A percentile compares a stretch with the other conserved stretches of the same genome.
Evolutionary conservation across 1,284 basidiomycete genomes (phyloP).

Genomic region (Butyriboletus appendiculatus): DNA sequence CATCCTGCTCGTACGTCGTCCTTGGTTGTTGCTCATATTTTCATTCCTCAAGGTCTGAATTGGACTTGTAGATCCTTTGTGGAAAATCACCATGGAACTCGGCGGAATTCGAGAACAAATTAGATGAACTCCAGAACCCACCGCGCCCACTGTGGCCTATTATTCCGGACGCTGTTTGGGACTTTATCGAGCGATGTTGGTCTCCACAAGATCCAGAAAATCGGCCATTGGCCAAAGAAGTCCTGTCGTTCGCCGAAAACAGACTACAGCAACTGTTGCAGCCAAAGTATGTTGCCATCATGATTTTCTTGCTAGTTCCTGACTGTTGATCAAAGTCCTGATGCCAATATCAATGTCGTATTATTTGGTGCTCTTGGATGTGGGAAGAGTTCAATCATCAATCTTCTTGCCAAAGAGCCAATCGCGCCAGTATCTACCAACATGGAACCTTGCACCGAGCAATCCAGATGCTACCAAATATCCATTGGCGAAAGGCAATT

Average conservation of each 20-base stretch:
- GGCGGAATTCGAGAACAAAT: not conserved
- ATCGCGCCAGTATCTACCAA: constrained; percentile 5
- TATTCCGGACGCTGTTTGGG: constrained; percentile 3
- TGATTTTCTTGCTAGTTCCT: not conserved
- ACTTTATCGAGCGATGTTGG: constrained; percentile 11
- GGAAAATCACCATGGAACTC: not conserved
- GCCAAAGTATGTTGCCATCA: not conserved
- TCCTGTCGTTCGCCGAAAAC: not conserved
- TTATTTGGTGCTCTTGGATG: constrained; percentile 13
- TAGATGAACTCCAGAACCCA: not conserved
- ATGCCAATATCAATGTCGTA: constrained; percentile 5
- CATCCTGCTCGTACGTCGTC: constrained; percentile 6
- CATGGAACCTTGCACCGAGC: constrained; percentile 9
- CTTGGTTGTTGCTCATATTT: too few relatives aligned
- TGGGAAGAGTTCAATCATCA: constrained; percentile 20
- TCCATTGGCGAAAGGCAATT: constrained; percentile 1
- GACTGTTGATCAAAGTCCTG: not conserved
- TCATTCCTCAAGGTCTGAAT: not conserved
- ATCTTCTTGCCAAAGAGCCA: constrained; percentile 6
- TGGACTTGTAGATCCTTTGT: constrained; percentile 1
- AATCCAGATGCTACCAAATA: not conserved
- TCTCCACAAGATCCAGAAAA: not conserved
- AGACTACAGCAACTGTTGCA: not conserved
- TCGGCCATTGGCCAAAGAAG: constrained; percentile 4
- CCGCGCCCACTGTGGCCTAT: constrained; percentile 1